Evolutionary conservation across 2,329 filamentous ascomycete species (phyloP).

Genomic region (Fusarium newnesense): DNA sequence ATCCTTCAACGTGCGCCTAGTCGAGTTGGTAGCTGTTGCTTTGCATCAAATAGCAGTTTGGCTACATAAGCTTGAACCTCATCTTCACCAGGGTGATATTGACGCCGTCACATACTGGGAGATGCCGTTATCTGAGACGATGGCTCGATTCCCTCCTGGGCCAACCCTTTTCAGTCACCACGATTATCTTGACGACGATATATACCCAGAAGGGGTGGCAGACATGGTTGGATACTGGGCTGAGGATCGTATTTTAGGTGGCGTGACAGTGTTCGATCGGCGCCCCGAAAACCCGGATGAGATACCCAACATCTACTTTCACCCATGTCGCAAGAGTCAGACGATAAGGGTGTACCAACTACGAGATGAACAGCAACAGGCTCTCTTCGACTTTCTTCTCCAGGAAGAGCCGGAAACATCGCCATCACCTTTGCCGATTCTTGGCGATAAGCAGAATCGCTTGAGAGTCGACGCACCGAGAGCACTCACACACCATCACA

Average conservation of each 20-base stretch:
- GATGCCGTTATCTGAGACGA: conserved; percentile 2
- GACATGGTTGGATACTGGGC: conserved; percentile 31
- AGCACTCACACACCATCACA: conserved; percentile 10
- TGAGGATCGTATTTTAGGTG: conserved; percentile 21
- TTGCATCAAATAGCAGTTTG: conserved; percentile 17
- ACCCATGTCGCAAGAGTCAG: conserved; percentile 15
- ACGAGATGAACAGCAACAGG: conserved; percentile 14
- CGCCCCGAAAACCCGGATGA: background rate
- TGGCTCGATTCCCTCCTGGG: background rate
- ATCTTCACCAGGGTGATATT: conserved; percentile 11
- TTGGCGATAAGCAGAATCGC: conserved; percentile 6
- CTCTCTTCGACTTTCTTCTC: conserved; percentile 9
- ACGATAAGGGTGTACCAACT: conserved; percentile 27
- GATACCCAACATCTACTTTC: conserved; percentile 18
- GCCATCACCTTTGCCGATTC: conserved; percentile 9
- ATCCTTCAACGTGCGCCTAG: background rate
- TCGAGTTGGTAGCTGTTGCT: conserved; percentile 7
- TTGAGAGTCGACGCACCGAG: conserved; percentile 11
- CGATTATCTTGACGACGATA: conserved; percentile 17
- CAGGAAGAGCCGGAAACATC: background rate
- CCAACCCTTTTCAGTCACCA: conserved; percentile 23
- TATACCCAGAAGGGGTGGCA: conserved; percentile 18
- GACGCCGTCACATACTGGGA: conserved; percentile 14
- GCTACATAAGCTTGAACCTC: conserved; percentile 9
- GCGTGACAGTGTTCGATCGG: conserved; percentile 12